Percentiles rank a stretch among this genome's conserved stretches.
Conservation (phyloP, 2,329 filamentous ascomycete species). For the Penicillium sp. region DNA sequence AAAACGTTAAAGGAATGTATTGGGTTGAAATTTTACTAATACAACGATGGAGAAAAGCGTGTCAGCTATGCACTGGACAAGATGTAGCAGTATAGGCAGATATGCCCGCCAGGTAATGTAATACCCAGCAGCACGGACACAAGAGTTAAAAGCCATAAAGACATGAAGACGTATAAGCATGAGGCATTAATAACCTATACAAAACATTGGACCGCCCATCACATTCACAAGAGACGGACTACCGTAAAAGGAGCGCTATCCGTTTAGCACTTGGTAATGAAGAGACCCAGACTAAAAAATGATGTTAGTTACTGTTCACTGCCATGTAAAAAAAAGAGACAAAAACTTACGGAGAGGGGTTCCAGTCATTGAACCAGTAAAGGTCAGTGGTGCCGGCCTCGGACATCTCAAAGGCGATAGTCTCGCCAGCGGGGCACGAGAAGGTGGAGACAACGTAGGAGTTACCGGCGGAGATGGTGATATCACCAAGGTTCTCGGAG, state of each 20-base stretch:
- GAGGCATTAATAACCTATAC: background rate
- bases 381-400: conserved; percentile 53
- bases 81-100: background rate
- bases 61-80: background rate
- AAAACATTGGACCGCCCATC: background rate
- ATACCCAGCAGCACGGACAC: background rate
- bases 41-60: background rate
- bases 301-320: conserved; percentile 15
- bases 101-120: background rate
- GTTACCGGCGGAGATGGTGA: conserved; percentile 54
- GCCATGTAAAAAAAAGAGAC: background rate
- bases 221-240: background rate
- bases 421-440: conserved; percentile 54
- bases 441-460: conserved; percentile 56
- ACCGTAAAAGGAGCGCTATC: background rate
- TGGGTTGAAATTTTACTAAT: conserved; percentile 2
- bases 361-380: conserved; percentile 65
- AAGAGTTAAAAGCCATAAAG: background rate
- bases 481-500: conserved; percentile 44
- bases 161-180: background rate
- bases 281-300: conserved; percentile 38
- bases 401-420: conserved; percentile 54
- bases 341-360: conserved; percentile 48
- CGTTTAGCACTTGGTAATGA: conserved; percentile 42
- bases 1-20: background rate